Evolutionary conservation across 2,329 filamentous ascomycete genomes (phyloP), one percentile per base, ranked within the genome.

Genomic region (Trematosphaeria pertusa): DNA sequence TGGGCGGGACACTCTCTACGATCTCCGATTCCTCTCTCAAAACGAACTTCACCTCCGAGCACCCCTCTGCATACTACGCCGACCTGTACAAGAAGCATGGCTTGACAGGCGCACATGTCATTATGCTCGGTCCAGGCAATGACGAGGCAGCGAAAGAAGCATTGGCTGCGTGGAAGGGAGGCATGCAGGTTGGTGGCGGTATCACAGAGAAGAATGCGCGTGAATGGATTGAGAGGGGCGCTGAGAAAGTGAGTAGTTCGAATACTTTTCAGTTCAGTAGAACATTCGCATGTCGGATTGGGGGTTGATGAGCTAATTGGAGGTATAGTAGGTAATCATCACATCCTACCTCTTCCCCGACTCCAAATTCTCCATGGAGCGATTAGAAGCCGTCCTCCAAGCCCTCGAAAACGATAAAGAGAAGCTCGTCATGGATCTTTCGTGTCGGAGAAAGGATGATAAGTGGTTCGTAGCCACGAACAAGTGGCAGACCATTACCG

Each of bases 401-500:
- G 83, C 86, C 1, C 81, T 99, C 4, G 87, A 80, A 19, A 86
- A 87, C 42, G 87, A 96, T 68, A 90, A 80, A 68, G 76, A 79
- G 37, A 94, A 89, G 73, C 84, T 99, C 37, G 93, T 99, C 58
- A 92, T 99, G 69, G 94, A 99, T 68, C 82, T 99, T 18, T 96
- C 91, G 73, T 99, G 94, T 69, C 85, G 94, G 40, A 81, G 86
- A 48, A 87, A 86, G 50, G 88, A 81, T 28, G 79, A 87, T 45
- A 87, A 78, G 30, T 99, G 94, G 94, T 91, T 89, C 64, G 94
- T 99, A n/a, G 93, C 94, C 44, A 99, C 96, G 87, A 90, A 99
- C 73, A 96, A 96, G 72, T 99, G 94, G 94, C 94, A 97, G 79
- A 96, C 91, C 1, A 87, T 97, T 45, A 97, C 94, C 1, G 90